Evolutionary conservation across 176 grass and related monocot species (phyloP).

Genomic region (Cenchrus americanus): DNA sequence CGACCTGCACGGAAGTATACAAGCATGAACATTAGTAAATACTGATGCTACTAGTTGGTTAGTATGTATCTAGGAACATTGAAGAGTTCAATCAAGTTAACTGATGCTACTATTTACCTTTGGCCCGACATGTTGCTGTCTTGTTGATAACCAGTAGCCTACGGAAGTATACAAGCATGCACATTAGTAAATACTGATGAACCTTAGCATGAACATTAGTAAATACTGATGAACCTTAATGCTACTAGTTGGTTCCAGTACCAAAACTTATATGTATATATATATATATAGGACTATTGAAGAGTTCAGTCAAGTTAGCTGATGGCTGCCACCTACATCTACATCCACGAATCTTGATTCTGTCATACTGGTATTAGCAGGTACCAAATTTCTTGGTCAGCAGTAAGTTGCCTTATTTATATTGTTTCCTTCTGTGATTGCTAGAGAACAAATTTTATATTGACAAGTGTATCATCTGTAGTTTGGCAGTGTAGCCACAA

Average conservation of each 20-base stretch:
- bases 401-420: neutral
- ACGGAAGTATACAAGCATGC: neutral
- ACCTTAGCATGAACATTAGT: slow-evolving; percentile 11
- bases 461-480: neutral
- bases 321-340: neutral
- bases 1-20: slow-evolving; percentile 16
- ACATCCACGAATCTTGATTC: slow-evolving; percentile 7
- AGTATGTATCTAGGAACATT: too few species aligned
- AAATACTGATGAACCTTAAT: neutral
- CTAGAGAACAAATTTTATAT: neutral
- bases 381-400: slow-evolving; percentile 11
- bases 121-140: neutral
- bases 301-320: neutral
- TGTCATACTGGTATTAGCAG: neutral
- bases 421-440: neutral
- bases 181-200: neutral
- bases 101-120: too few species aligned
- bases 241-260: neutral
- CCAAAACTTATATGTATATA: neutral
- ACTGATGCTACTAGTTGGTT: neutral
- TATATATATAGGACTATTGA: neutral
- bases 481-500: neutral
- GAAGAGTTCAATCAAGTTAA: too few species aligned
- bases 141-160: neutral
- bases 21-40: neutral